Evolutionary conservation across 495 filamentous ascomycete genomes (phyloP).

Genomic region (Neurospora sp.): DNA sequence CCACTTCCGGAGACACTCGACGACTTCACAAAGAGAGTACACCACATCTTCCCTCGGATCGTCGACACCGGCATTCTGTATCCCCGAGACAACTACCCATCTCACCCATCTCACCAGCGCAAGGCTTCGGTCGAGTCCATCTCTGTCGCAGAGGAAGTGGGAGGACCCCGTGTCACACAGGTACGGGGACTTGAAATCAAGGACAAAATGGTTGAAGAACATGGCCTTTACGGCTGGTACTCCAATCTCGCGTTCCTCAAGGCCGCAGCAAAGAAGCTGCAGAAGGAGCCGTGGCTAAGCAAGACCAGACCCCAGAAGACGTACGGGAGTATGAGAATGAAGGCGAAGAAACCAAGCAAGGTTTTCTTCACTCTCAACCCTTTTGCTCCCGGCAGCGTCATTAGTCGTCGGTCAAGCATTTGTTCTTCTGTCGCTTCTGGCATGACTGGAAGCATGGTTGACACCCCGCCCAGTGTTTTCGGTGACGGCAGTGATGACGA

Average conservation of each 20-base stretch:
- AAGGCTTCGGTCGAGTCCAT: background rate
- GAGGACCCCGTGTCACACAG: background rate
- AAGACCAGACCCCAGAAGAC: background rate
- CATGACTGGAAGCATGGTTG: background rate
- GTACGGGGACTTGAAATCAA: background rate
- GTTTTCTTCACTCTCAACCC: background rate
- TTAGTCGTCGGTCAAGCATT: background rate
- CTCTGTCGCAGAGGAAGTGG: background rate
- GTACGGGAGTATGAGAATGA: background rate
- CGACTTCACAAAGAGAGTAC: background rate
- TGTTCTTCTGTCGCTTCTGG: background rate
- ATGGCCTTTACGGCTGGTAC: background rate
- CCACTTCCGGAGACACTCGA: background rate
- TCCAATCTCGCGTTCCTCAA: background rate
- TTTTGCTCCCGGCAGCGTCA: background rate
- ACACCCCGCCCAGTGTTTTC: background rate
- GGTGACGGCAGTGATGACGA: background rate
- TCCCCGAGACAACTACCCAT: background rate
- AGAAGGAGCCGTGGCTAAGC: background rate
- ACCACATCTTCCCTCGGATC: background rate
- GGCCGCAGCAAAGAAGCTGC: background rate
- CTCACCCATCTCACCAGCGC: background rate
- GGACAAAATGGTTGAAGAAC: background rate
- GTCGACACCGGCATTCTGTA: background rate
- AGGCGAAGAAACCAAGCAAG: background rate